Base-by-base conservation (phyloP, 2,329 filamentous ascomycete species). In the Penicillium sp. region DNA sequence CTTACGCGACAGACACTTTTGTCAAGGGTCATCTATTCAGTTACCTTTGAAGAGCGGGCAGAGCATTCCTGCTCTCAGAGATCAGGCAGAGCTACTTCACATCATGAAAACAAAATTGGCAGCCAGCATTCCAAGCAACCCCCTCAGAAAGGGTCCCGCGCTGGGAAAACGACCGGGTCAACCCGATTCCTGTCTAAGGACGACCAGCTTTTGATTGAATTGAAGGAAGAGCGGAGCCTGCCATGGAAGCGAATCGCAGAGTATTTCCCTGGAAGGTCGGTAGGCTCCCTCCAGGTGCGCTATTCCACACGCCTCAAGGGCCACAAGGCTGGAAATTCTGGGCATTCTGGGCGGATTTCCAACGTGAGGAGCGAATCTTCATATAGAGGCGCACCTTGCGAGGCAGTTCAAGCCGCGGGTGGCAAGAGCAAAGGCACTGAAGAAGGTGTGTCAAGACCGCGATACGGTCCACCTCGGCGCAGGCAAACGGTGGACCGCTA, bases 151-250 rank as follows among this genome's bases (percentile, higher is more conserved):
- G 38, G 38, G 14, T 18, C 42, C 47, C 36, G 24, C 32, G 43
- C 48, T 50, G 11, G 42, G 47, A 55, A 50, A 50, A 38, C 47
- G 42, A 55, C 38, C 4, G 29, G 47, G 29, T 34, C 13, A 47
- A 29, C 47, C 47, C 29, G 38, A 34, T 31, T 42, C 32, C 44
- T 43, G 7, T 45, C 36, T 44, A 49, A 49, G 47, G 54, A 56
- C 32, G 49, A 56, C 49, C 10, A 49, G 45, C 54, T 56, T 40
- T 56, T 52, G 39, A 56, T 52, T 46, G 22, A 56, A 53, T 56
- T 56, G 45, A 52, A 56, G 54, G 54, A 53, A 56, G 32, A 49
- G 54, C 43, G 24, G 43, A 38, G 36, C 40, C 24, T 56, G 5
- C 43, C 24, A 34, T 56, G 21, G 49, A 56, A 48, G 21, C 21